Evolutionary conservation across 257 asterid species (phyloP).

Genomic region (Capsicum baccatum): DNA sequence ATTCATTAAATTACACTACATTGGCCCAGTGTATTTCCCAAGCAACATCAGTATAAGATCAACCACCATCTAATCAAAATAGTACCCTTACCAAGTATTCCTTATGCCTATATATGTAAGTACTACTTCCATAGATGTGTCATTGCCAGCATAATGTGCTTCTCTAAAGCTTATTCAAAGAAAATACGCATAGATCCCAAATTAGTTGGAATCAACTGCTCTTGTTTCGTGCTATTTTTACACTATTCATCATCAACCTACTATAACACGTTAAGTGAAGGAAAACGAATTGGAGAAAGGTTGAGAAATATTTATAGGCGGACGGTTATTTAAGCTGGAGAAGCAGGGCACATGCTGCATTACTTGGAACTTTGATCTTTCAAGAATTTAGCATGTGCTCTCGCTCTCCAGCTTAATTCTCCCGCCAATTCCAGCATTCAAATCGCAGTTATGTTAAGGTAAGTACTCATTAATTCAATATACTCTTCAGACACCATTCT

Average conservation of each 20-base stretch:
- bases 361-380: background rate
- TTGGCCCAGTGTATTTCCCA: slow-evolving; percentile 4
- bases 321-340: slow-evolving; percentile 40
- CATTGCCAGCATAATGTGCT: background rate
- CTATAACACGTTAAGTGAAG: too few species aligned
- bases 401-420: slow-evolving; percentile 33
- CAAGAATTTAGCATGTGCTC: slow-evolving; percentile 40
- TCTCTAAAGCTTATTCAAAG: background rate
- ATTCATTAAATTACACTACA: background rate
- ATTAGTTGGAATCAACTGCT: background rate
- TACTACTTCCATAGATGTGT: slow-evolving; percentile 8
- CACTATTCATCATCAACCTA: too few species aligned
- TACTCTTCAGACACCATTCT: slow-evolving; percentile 9
- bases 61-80: background rate
- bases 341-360: slow-evolving; percentile 49
- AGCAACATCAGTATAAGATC: background rate
- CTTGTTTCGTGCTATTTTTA: background rate
- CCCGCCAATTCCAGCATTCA: slow-evolving; percentile 19
- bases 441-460: background rate
- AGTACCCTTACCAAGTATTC: background rate
- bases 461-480: background rate
- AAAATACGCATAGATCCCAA: background rate
- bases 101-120: background rate
- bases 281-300: background rate
- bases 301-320: background rate